These are phyloP conservation scores for Eucalyptus marginata DNA, from an alignment of 345 rosid species.

Conservation along the genomic window DNA sequence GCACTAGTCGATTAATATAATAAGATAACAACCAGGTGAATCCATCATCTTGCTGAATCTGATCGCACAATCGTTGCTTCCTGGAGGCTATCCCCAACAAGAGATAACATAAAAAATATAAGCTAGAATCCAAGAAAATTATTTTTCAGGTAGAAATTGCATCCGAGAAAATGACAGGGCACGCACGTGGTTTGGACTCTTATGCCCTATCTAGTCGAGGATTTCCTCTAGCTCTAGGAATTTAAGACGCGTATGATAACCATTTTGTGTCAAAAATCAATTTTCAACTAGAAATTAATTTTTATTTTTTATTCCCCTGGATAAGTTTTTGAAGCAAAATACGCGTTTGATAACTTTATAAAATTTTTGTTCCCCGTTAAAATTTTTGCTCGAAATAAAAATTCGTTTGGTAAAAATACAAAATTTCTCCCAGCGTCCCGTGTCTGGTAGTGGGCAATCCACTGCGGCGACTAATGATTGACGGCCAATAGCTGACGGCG, in stretches of 20 bases:
- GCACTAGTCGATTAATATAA: not conserved
- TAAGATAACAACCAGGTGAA: not conserved
- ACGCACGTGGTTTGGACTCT: not conserved
- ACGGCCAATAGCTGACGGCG: accelerated
- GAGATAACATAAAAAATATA: not conserved
- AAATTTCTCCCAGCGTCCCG: too few relatives aligned
- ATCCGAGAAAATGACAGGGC: not conserved
- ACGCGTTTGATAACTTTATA: too few relatives aligned
- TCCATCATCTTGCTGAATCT: not conserved
- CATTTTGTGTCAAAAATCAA: too few relatives aligned
- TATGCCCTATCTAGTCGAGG: not conserved
- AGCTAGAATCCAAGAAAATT: not conserved
- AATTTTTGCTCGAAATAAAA: too few relatives aligned
- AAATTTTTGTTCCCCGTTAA: too few relatives aligned
- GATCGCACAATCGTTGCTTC: not conserved
- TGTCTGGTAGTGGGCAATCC: accelerated
- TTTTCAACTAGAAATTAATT: too few relatives aligned
- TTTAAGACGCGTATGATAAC: too few relatives aligned
- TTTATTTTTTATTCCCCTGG: too few relatives aligned
- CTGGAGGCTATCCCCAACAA: not conserved
- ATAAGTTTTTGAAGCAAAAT: too few relatives aligned
- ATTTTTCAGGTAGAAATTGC: not conserved
- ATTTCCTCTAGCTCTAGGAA: not conserved
- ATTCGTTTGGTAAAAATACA: too few relatives aligned
- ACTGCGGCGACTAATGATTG: accelerated